These are phyloP conservation scores for Monosporascus cannonballus DNA, from an alignment of 2,329 filamentous ascomycete species.

Conservation along the genomic window DNA sequence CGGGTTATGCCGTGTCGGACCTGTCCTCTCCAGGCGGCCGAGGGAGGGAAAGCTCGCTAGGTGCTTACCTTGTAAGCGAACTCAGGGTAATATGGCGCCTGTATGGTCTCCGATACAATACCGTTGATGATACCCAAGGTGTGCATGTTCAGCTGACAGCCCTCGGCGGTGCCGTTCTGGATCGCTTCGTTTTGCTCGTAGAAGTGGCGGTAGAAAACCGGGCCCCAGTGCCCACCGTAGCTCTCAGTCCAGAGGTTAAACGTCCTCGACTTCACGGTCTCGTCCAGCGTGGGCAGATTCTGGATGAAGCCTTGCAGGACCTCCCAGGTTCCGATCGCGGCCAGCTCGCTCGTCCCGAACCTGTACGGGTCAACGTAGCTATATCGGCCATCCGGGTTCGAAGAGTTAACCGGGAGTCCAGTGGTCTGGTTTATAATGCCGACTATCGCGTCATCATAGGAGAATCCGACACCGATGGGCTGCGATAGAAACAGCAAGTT, in stretches of 20 bases:
- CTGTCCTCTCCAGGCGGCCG: too few relatives aligned
- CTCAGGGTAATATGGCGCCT: conserved; percentile 33
- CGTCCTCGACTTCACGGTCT: conserved; percentile 41
- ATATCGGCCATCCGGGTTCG: conserved; percentile 23
- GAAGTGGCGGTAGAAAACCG: conserved; percentile 49
- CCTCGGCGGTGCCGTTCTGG: conserved; percentile 38
- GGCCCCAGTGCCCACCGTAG: conserved; percentile 34
- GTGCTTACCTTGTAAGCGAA: conserved; percentile 24
- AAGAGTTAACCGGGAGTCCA: conserved; percentile 17
- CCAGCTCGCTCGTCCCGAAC: conserved; percentile 21
- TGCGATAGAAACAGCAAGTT: conserved; percentile 25
- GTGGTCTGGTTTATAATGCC: conserved; percentile 20
- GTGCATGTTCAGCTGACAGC: conserved; percentile 46
- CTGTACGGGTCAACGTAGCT: conserved; percentile 20
- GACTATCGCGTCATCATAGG: conserved; percentile 20
- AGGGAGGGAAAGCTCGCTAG: not conserved
- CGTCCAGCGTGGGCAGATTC: conserved; percentile 30
- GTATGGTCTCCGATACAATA: conserved; percentile 47
- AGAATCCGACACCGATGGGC: conserved; percentile 24
- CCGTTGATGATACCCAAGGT: conserved; percentile 50
- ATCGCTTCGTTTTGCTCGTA: conserved; percentile 51
- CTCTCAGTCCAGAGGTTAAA: conserved; percentile 57
- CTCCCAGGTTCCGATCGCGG: conserved; percentile 24
- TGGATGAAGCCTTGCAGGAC: conserved; percentile 22
- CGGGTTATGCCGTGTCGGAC: too few relatives aligned